Percentiles rank a stretch among this genome's conserved stretches.
Conservation (phyloP, 345 rosid species). For the Erucastrum elatum region DNA sequence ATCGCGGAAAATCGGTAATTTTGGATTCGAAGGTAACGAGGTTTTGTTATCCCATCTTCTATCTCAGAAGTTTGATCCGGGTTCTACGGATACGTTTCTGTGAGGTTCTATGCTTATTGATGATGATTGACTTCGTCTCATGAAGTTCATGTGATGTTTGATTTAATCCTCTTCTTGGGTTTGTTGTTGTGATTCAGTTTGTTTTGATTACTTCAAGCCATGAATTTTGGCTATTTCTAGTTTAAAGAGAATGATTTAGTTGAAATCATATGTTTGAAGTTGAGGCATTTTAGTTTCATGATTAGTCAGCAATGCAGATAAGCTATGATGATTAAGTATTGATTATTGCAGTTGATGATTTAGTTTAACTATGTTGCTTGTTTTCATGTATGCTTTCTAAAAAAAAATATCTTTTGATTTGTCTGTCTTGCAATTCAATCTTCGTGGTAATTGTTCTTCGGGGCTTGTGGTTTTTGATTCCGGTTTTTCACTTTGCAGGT, state of each 20-base stretch:
- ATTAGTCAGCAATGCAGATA: slow-evolving; percentile 25
- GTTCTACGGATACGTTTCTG: slow-evolving; percentile 36
- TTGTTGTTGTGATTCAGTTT: slow-evolving; percentile 13
- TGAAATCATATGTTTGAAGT: slow-evolving; percentile 14
- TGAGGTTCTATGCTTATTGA: background rate
- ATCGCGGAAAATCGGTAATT: slow-evolving; percentile 17
- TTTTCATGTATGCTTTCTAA: no score
- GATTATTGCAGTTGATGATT: no score
- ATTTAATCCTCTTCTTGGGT: slow-evolving; percentile 39
- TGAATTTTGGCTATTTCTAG: slow-evolving; percentile 12
- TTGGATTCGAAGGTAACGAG: slow-evolving; percentile 33
- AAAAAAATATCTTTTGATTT: no score
- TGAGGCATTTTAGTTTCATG: slow-evolving; percentile 31
- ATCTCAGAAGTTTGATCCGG: slow-evolving; percentile 37
- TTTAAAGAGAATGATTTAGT: slow-evolving; percentile 33
- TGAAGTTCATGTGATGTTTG: slow-evolving; percentile 21
- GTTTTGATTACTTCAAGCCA: background rate
- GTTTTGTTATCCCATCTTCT: slow-evolving; percentile 20
- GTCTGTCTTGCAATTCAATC: no score
- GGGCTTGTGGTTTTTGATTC: slow-evolving; percentile 23
- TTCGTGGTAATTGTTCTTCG: no score
- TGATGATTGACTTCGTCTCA: slow-evolving; percentile 34
- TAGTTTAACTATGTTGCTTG: no score
- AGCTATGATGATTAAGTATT: background rate
- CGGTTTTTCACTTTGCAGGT: slow-evolving; percentile 50